Evolutionary conservation across 306 rosid genomes (phyloP).

Genomic region (Amphicarpaea edgeworthii): DNA sequence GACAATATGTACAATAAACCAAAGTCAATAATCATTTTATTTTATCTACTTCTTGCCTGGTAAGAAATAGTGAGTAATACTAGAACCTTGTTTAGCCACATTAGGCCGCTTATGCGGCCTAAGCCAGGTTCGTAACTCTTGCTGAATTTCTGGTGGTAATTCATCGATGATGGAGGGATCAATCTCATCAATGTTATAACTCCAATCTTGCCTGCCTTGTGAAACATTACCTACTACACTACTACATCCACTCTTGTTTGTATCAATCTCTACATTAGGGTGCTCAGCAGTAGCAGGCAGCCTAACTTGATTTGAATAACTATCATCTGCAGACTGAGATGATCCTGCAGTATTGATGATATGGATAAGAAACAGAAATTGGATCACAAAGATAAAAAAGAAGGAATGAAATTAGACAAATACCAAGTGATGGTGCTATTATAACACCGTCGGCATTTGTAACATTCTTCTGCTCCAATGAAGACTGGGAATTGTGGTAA

Average conservation of each 20-base stretch:
- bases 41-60: slow-evolving; percentile 62
- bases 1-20: slow-evolving; percentile 16
- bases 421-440: slow-evolving; percentile 52
- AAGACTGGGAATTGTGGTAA: slow-evolving; percentile 49
- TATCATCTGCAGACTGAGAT: slow-evolving; percentile 38
- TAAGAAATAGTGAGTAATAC: slow-evolving; percentile 72
- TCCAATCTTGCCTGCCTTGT: slow-evolving; percentile 67
- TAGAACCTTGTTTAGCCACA: slow-evolving; percentile 65
- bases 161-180: slow-evolving; percentile 80
- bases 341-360: slow-evolving; percentile 44
- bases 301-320: slow-evolving; percentile 44
- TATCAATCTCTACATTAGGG: slow-evolving; percentile 42
- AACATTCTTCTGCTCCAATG: slow-evolving; percentile 57
- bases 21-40: slow-evolving; percentile 27
- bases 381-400: slow-evolving; percentile 7
- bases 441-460: slow-evolving; percentile 51
- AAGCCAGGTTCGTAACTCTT: slow-evolving; percentile 71
- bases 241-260: slow-evolving; percentile 31
- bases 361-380: not conserved
- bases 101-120: slow-evolving; percentile 78
- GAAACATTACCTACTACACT: slow-evolving; percentile 38
- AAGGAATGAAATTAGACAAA: slow-evolving; percentile 35
- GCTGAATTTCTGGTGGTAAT: slow-evolving; percentile 86
- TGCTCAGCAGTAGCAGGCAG: slow-evolving; percentile 41
- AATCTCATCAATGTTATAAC: slow-evolving; percentile 76